Evolutionary conservation across 2,329 filamentous ascomycete genomes (phyloP).

Genomic region (Ceratocystis variospora): DNA sequence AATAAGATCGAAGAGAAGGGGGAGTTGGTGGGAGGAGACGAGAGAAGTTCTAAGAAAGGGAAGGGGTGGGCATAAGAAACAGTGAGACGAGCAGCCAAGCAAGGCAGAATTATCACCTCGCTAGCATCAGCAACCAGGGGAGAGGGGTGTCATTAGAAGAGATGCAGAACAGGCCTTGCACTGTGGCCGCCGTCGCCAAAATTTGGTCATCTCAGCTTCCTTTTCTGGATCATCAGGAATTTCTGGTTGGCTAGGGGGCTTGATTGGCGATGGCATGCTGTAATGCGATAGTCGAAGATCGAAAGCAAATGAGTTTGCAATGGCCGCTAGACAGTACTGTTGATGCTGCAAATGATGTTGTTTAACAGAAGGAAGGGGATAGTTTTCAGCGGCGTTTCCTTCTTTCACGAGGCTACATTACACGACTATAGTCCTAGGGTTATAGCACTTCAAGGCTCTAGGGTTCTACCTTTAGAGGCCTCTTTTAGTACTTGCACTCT

Average conservation of each 20-base stretch:
- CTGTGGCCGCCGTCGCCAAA: not conserved
- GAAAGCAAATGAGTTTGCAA: not conserved
- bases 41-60: not conserved
- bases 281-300: not conserved
- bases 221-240: not conserved
- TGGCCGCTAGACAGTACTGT: not conserved
- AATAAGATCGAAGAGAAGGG: not conserved
- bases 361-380: not conserved
- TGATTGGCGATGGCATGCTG: not conserved
- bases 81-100: not conserved
- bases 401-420: too few species aligned
- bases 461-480: not conserved
- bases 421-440: not conserved
- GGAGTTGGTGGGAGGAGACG: not conserved
- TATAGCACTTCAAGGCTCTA: not conserved
- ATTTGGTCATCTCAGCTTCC: slow-evolving; percentile 2
- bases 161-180: not conserved
- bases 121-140: not conserved
- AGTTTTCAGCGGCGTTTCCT: not conserved
- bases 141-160: slow-evolving; percentile 3
- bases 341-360: not conserved
- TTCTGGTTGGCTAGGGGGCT: not conserved
- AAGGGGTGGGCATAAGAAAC: not conserved
- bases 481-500: not conserved
- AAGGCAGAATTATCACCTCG: not conserved